phyloP scores from a whole-genome alignment of 2,329 filamentous ascomycete genomes.

The Aspergillus transmontanensis region DNA sequence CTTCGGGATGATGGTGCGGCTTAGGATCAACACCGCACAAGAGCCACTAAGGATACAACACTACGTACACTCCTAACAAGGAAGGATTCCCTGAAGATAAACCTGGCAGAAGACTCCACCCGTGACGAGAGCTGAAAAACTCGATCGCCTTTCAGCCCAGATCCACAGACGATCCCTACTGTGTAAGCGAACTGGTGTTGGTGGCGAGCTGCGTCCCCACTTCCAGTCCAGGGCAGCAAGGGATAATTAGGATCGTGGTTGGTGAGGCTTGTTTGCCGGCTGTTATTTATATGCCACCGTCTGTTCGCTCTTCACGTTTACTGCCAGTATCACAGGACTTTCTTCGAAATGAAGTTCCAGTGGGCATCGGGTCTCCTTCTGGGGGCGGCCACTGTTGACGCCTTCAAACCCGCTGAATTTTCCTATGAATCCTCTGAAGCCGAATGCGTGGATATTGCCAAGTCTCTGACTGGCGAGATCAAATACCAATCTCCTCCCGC shows the following conservation, averaged over 20 bases:
- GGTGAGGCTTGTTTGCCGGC: neutral
- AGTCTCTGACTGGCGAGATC: neutral
- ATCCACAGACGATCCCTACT: neutral
- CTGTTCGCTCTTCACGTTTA: neutral
- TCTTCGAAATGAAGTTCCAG: constrained; percentile 14
- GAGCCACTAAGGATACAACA: neutral
- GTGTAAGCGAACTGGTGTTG: neutral
- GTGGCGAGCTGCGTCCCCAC: neutral
- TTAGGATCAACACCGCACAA: neutral
- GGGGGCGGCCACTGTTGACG: constrained; percentile 18
- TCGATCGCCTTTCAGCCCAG: neutral
- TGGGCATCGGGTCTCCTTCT: constrained; percentile 14
- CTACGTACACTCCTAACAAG: neutral
- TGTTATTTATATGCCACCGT: neutral
- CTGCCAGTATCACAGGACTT: neutral
- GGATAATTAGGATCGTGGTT: neutral
- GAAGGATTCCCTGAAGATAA: neutral
- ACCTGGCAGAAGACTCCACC: neutral
- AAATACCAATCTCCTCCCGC: constrained; percentile 10
- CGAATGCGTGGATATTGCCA: constrained; percentile 8
- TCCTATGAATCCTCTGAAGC: constrained; percentile 16
- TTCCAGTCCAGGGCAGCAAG: neutral
- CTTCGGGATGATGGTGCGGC: neutral
- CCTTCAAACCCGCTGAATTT: constrained; percentile 16
- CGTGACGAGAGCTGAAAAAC: neutral